Base-by-base conservation (phyloP, 1,139 yeast genomes). In the Yamadazyma friedrichii region DNA sequence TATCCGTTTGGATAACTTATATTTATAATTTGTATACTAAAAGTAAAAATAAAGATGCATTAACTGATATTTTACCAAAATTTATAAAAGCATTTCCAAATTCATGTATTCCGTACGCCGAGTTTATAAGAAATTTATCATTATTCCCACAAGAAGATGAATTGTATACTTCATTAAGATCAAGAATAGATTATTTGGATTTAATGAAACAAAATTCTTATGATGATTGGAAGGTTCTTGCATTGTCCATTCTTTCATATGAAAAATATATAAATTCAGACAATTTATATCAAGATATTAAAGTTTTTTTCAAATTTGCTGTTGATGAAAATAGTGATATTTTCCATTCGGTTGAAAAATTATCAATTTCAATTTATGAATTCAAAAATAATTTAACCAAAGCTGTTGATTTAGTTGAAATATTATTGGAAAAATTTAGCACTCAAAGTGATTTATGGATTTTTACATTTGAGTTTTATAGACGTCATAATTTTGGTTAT, bases 361-460 rank as follows among this genome's bases (percentile, higher is more conserved):
- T 67, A 3, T 54, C 65, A 2, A 56, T 74, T 1, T 50, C 64
- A 0, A 54, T 70, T 0, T 57, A 54, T 38, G 67, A 61, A 17
- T 43, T 51, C 2, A 33, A 59, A 5, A 64, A 55, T 2, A 59
- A 61, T 16, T 20, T 54, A 0, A 59, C 52, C 0, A 45, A 43
- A 22, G 76, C 76, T 0, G 45, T 62, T 11, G 36, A 42, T 0
- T 42, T 65, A 2, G 47, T 75, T 41, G 45, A 53, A 2, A 39
- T 40, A n/a, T 48, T 78, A 25, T 42, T 67, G 4, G 51, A 53
- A 3, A 49, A 42, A 0, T 72, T 64, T 41, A 46, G 56, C 0
- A 44, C 52, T 3, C 70, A 74, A 44, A 55, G 69, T 12, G 79
- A 73, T 20, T 64, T 72, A 9, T 82, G 85, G 85, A 44, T 78